These are phyloP conservation scores for Physcomitrium patens DNA, from an alignment of 225 moss, liverwort and hornwort species.

Conservation along the genomic window DNA sequence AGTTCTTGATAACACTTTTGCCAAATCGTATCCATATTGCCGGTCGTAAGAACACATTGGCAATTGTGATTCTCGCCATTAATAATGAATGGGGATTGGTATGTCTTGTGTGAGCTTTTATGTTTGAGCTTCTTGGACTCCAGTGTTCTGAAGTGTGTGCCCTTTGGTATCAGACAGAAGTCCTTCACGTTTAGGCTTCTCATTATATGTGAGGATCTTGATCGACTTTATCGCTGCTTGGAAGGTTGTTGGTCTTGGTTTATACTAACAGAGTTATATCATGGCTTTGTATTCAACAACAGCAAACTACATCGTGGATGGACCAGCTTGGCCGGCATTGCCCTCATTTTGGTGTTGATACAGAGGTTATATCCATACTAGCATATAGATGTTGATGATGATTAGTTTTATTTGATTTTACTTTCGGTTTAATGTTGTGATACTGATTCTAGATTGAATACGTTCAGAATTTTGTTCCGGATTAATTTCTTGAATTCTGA, in stretches of 20 bases:
- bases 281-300: constrained; percentile 33
- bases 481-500: constrained; percentile 15
- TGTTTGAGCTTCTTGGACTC: neutral
- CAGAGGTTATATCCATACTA: constrained; percentile 62
- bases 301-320: constrained; percentile 83
- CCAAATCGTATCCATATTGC: neutral
- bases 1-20: no score
- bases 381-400: neutral
- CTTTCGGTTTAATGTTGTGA: neutral
- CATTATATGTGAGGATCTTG: neutral
- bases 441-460: neutral
- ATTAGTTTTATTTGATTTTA: no score
- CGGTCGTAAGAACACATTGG: neutral
- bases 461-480: constrained; percentile 17
- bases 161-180: neutral
- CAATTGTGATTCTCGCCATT: neutral
- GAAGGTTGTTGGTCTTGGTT: constrained; percentile 1
- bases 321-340: constrained; percentile 97
- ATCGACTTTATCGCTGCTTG: neutral
- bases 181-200: constrained; percentile 1
- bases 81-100: neutral
- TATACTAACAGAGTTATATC: constrained; percentile 6
- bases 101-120: constrained; percentile 1
- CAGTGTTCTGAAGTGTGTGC: neutral
- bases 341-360: constrained; percentile 84